Base-by-base conservation (phyloP, 1,284 basidiomycete genomes). In the Malassezia cuniculi region DNA sequence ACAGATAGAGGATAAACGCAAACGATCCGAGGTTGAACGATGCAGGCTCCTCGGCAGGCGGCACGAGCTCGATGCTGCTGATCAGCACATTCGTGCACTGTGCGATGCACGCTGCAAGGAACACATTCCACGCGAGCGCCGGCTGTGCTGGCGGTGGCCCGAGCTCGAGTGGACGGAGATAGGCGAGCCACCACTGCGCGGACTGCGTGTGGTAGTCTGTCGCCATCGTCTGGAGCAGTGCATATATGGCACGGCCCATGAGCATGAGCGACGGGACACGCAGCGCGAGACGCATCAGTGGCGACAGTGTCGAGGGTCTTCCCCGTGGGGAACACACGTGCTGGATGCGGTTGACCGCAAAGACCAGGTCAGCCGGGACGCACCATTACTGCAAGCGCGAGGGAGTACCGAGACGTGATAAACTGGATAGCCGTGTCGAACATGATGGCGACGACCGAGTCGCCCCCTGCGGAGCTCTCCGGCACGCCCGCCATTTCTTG, bases 1-100 rank as follows among this genome's bases (percentile, higher is more conserved):
- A 52, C 16, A 54, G 46, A 34, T 61, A 54, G 3, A 61, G 45
- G 11, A 60, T 34, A 31, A 60, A 54, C 3, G 55, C 58, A 27
- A 61, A 61, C 17, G 57, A 52, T 22, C 52, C 48, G 19, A 64
- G 31, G 28, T 64, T 64, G 52, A 64, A 64, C 1, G 53, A 47
- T 6, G 55, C 52, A 5, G 51, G 44, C 28, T 59, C 57, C 9
- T 39, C 43, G 15, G 11, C 22, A 9, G 31, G 6, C n/a, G 20
- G 19, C 31, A 27, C 24, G 5, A 37, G 18, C 28, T 44, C 36
- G 15, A 44, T 27, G 21, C 35, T 32, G 14, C 41, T 35, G 15
- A 37, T 27, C 9, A 34, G 20, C 14, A 32, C 27, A 9, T 28
- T n/a, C 5, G 31, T 16, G 19, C 41, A 39, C 22, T 44, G 36